Base-by-base conservation (phyloP, 2,329 filamentous ascomycete species). In the Amauroascus niger region DNA sequence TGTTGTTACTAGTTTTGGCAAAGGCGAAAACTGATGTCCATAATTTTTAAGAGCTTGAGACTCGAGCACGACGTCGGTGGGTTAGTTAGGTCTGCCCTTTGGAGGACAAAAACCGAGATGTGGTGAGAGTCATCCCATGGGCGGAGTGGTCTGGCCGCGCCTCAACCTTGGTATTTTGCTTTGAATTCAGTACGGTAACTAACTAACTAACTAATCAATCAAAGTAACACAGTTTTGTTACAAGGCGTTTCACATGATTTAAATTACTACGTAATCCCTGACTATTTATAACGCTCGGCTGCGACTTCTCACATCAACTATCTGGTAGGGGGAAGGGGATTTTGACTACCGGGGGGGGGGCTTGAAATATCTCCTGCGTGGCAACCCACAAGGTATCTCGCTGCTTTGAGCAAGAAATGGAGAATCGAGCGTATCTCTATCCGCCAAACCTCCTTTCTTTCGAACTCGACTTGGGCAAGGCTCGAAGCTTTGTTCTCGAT, bases 131-230 rank as follows among this genome's bases (percentile, higher is more conserved):
- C 8, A n/a, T 14, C 14, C n/a, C 41, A 16, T 44, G 41, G 24
- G 4, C 20, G n/a, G 33, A 35, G 33, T 41, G 39, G 39, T 6
- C 39, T 24, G 6, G 20, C 39, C 18, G 39, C 18, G 39, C 39
- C 39, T 41, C 18, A 24, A 44, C 22, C 41, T n/a, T 44, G 22
- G 41, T 44, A 28, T 47, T n/a, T n/a, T 33, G 45, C 45, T 20
- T 47, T 24, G 45, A 47, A 47, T 47, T 35, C 45, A 47, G 30
- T 47, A 47, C 45, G 16, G 45, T 47, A 47, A 47, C 13, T n/a
- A 22, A 30, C 9, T 9, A 30, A 30, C 26, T 4, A 6, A 4
- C 4, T 35, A 35, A 11, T n/a, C 8, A 11, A 35, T n/a, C n/a
- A n/a, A n/a, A n/a, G n/a, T n/a, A n/a, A n/a, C n/a, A n/a, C n/a